Evolutionary conservation across 2,329 filamentous ascomycete genomes (phyloP), one percentile per base, ranked within the genome.

Genomic region (Aspergillus sergii): DNA sequence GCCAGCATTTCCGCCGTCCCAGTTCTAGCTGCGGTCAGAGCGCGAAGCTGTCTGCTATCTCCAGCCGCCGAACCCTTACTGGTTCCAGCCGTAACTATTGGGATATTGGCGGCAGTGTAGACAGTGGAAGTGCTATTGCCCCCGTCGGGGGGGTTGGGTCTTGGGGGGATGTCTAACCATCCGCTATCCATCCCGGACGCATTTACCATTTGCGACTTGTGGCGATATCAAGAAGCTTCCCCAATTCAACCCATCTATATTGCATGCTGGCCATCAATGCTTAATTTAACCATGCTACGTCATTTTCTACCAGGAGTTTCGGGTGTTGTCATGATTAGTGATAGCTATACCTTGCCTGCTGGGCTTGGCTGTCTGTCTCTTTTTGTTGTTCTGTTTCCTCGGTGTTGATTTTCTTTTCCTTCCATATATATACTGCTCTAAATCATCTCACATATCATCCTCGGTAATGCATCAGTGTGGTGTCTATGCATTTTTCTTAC

Each of bases 31-130:
- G 93, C 76, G 93, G 92, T 73, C 92, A 96, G 79, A 96, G 92
- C 76, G 92, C 92, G 9, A 89, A 90, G 76, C 87, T 90, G 70
- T 92, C 88, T 21, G 89, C 87, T 75, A 88, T 89, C 69, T 92
- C 88, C 39, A 89, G 87, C 45, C 84, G 85, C 71, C 83, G 86
- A 58, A 80, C 78, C 0, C 68, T 83, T 60, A 80, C 80, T 4
- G 85, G 88, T 39, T 94, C 91, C 51, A 92, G 89, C 53, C 83
- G 93, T 59, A 92, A 96, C 75, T 97, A 96, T 77, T 97, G 94
- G 94, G 94, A 97, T 76, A 87, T 97, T 68, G 92, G 92, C 30
- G 91, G 88, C 7, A 93, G 89, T 70, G 85, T 93, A 28, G 91
- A 91, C 2, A 94, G 91, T 60, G 90, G 90, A 4, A 91, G 89